These are phyloP conservation scores for Metschnikowia lachancei DNA, from an alignment of 805 yeast species.

Conservation along the genomic window DNA sequence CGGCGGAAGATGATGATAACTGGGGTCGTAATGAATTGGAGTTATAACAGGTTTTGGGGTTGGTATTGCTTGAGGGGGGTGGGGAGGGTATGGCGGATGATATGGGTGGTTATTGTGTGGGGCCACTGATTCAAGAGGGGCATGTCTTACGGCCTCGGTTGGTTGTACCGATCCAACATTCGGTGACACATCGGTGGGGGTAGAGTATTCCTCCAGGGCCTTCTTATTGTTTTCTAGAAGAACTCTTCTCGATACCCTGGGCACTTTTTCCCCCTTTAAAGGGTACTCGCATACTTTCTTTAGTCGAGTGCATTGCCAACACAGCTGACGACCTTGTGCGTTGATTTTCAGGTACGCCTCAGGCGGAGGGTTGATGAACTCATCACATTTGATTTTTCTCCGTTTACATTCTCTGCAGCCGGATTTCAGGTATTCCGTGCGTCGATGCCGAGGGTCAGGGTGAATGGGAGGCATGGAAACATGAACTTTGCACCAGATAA, in stretches of 20 bases:
- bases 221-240: constrained; percentile 2
- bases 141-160: no score
- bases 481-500: background rate
- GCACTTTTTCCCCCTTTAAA: constrained; percentile 33
- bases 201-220: no score
- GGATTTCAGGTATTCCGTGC: constrained; percentile 32
- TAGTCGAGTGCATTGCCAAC: constrained; percentile 36
- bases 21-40: no score
- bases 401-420: constrained; percentile 46
- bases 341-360: constrained; percentile 15
- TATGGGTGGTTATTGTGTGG: no score
- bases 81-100: no score
- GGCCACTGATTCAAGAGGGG: no score
- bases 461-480: constrained; percentile 6
- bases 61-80: no score
- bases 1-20: no score
- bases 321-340: constrained; percentile 26
- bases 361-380: constrained; percentile 20
- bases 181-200: no score
- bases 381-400: constrained; percentile 43
- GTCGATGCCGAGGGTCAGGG: constrained; percentile 3
- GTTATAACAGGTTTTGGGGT: no score
- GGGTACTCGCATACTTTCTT: constrained; percentile 39
- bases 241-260: constrained; percentile 26
- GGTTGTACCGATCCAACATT: no score